Conservation (phyloP, 2,329 filamentous ascomycete species). For the Aulographum hederae region DNA sequence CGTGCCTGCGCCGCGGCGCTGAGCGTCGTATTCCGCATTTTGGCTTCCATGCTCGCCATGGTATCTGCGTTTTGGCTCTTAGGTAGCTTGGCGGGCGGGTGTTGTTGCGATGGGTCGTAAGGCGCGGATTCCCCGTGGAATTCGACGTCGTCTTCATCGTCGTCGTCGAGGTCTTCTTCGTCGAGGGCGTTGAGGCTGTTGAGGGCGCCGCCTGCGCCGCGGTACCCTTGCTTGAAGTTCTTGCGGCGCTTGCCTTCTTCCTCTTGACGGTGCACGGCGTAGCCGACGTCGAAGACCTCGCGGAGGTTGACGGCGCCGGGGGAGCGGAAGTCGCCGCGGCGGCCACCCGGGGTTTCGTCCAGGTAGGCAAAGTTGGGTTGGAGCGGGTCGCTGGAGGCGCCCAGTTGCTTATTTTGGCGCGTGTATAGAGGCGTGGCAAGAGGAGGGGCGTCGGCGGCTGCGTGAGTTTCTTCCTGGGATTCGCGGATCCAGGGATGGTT, state of each 20-base stretch:
- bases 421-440: constrained; percentile 45
- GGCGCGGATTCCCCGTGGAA: constrained; percentile 40
- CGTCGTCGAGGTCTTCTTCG: constrained; percentile 47
- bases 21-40: constrained; percentile 70
- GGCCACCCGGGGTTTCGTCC: constrained; percentile 34
- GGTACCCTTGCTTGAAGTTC: constrained; percentile 55
- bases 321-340: constrained; percentile 80
- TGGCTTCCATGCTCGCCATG: constrained; percentile 53
- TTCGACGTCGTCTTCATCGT: constrained; percentile 42
- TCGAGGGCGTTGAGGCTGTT: constrained; percentile 46
- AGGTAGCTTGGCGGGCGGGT: constrained; percentile 42
- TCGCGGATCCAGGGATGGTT: constrained; percentile 84
- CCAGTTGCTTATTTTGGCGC: constrained; percentile 35
- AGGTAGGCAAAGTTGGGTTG: constrained; percentile 33
- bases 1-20: constrained; percentile 45
- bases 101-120: constrained; percentile 25
- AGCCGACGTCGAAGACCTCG: constrained; percentile 96
- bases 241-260: constrained; percentile 88
- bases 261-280: constrained; percentile 90
- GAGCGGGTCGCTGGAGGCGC: constrained; percentile 9
- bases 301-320: constrained; percentile 88
- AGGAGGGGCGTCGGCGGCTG: constrained; percentile 51
- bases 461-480: constrained; percentile 45
- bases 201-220: constrained; percentile 42
- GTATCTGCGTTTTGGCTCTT: constrained; percentile 36